phyloP scores from a whole-genome alignment of 371 early-diverging fungal genomes.

The Apophysomyces sp. region DNA sequence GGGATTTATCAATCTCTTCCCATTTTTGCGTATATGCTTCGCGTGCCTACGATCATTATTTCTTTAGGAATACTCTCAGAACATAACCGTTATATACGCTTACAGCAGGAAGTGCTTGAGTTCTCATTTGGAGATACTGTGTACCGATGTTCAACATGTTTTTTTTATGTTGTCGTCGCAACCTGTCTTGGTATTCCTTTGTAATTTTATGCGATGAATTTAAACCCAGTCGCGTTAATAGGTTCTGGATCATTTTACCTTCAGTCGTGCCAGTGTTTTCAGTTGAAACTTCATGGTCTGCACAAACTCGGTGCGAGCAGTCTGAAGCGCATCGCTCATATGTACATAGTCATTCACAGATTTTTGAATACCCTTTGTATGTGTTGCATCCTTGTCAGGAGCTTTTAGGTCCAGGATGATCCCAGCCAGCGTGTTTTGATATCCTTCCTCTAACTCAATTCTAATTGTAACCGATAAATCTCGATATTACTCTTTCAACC shows the following conservation, averaged over 20 bases:
- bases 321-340: slow-evolving; percentile 5
- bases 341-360: slow-evolving; percentile 12
- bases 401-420: slow-evolving; percentile 12
- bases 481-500: background rate
- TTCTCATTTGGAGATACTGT: slow-evolving; percentile 12
- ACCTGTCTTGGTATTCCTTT: slow-evolving; percentile 23
- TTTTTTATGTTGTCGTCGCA: slow-evolving; percentile 13
- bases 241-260: slow-evolving; percentile 11
- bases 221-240: background rate
- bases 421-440: slow-evolving; percentile 16
- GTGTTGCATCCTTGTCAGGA: slow-evolving; percentile 4
- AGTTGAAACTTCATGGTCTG: slow-evolving; percentile 23
- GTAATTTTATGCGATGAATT: slow-evolving; percentile 2
- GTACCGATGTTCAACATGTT: slow-evolving; percentile 13
- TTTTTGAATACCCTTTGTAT: slow-evolving; percentile 5
- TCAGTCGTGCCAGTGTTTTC: slow-evolving; percentile 11
- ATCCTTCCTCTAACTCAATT: slow-evolving; percentile 27
- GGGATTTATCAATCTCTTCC: slow-evolving; percentile 11
- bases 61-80: background rate
- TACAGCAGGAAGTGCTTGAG: slow-evolving; percentile 7
- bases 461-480: background rate
- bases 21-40: slow-evolving; percentile 19
- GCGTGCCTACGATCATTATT: slow-evolving; percentile 4
- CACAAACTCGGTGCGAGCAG: slow-evolving; percentile 15
- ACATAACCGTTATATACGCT: background rate